Conservation (phyloP, 768 basidiomycete species). For the Gautieria morchelliformis region DNA sequence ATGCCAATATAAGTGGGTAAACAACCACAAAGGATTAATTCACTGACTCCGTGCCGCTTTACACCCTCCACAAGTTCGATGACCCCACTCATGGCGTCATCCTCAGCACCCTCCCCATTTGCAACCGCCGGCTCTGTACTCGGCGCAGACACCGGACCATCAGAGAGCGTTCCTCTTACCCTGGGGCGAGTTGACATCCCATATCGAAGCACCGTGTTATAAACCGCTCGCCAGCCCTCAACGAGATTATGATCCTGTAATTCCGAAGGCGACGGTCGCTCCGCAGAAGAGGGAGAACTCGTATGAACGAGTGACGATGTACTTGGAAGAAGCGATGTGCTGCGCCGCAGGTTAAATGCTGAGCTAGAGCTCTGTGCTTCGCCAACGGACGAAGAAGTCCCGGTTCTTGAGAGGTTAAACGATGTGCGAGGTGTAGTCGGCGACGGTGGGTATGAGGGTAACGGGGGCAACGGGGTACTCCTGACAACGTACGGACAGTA, state of each 20-base stretch:
- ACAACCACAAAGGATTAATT: neutral
- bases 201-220: slow-evolving; percentile 57
- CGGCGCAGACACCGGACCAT: slow-evolving; percentile 2
- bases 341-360: neutral
- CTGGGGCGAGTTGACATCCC: slow-evolving; percentile 44
- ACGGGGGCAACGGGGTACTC: slow-evolving; percentile 12
- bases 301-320: slow-evolving; percentile 38
- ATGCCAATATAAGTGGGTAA: slow-evolving; percentile 3
- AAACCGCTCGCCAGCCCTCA: slow-evolving; percentile 79
- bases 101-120: slow-evolving; percentile 21
- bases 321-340: slow-evolving; percentile 19
- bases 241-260: slow-evolving; percentile 20
- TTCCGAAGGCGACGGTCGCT: slow-evolving; percentile 6
- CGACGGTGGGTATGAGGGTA: slow-evolving; percentile 6
- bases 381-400: slow-evolving; percentile 3
- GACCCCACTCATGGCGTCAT: slow-evolving; percentile 28
- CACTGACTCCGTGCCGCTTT: slow-evolving; percentile 60
- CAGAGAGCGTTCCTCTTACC: slow-evolving; percentile 9
- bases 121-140: slow-evolving; percentile 8
- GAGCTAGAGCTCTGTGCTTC: neutral
- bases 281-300: slow-evolving; percentile 7
- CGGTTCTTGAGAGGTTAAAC: slow-evolving; percentile 7
- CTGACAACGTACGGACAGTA: slow-evolving; percentile 68
- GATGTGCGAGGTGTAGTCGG: slow-evolving; percentile 1
- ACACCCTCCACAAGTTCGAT: slow-evolving; percentile 72